phyloP scores from a whole-genome alignment of 2,329 filamentous ascomycete species.

The Blumeria hordei region DNA sequence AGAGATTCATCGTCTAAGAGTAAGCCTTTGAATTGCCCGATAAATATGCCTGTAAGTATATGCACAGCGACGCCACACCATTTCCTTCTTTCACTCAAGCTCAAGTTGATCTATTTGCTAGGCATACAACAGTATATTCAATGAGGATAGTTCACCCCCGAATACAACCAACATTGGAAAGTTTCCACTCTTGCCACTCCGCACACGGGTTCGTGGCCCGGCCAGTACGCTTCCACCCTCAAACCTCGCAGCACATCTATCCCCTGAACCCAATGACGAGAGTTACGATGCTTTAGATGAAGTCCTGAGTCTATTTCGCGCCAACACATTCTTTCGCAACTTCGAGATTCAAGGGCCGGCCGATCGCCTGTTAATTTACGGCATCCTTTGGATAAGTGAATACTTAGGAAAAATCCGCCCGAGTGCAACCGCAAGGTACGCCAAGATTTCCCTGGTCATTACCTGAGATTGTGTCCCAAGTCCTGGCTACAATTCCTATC shows the following conservation, averaged over 20 bases:
- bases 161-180: conserved; percentile 44
- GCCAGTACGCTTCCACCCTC: conserved; percentile 56
- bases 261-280: conserved; percentile 62
- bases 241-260: conserved; percentile 21
- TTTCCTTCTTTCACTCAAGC: too few species aligned
- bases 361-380: conserved; percentile 85
- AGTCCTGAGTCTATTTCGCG: conserved; percentile 74
- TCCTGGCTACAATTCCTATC: too few species aligned
- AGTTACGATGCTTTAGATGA: conserved; percentile 95
- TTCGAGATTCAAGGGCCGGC: conserved; percentile 96
- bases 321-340: conserved; percentile 97
- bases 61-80: too few species aligned
- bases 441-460: neutral
- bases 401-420: conserved; percentile 73
- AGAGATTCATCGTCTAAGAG: too few species aligned
- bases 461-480: too few species aligned
- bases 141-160: conserved; percentile 45
- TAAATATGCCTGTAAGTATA: too few species aligned
- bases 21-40: too few species aligned
- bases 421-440: conserved; percentile 36
- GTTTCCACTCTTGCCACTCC: conserved; percentile 81
- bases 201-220: conserved; percentile 85
- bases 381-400: conserved; percentile 84
- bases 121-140: conserved; percentile 98
- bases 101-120: conserved; percentile 16